Percentiles rank a stretch among this genome's conserved stretches.
These are phyloP conservation scores for Amanita phalloides DNA, from an alignment of 768 basidiomycete species.

Conservation along the genomic window DNA sequence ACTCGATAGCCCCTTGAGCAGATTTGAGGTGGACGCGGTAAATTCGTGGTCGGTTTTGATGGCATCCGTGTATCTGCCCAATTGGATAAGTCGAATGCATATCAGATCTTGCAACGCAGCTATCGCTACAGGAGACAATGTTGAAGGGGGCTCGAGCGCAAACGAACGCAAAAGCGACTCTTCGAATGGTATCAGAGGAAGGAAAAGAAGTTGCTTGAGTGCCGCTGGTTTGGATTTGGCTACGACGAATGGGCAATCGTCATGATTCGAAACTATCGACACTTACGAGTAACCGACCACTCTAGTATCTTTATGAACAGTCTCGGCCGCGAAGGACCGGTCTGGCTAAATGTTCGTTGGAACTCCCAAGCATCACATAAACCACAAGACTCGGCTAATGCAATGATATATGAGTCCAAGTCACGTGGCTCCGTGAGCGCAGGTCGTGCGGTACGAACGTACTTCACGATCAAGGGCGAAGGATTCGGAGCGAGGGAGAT, in stretches of 20 bases:
- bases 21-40: constrained; percentile 27
- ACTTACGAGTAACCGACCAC: constrained; percentile 65
- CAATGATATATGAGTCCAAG: constrained; percentile 57
- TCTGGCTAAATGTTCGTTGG: constrained; percentile 60
- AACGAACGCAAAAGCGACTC: constrained; percentile 44
- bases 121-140: constrained; percentile 35
- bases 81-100: constrained; percentile 66
- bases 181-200: constrained; percentile 61
- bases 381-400: constrained; percentile 48
- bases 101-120: constrained; percentile 67
- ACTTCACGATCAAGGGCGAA: constrained; percentile 52
- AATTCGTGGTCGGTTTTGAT: constrained; percentile 67
- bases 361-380: constrained; percentile 69
- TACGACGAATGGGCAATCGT: constrained; percentile 11
- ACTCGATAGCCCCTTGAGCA: constrained; percentile 27
- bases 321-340: constrained; percentile 36
- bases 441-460: constrained; percentile 69
- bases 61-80: constrained; percentile 60
- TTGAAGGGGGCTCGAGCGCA: constrained; percentile 43
- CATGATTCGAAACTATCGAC: not conserved
- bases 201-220: constrained; percentile 49
- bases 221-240: constrained; percentile 49
- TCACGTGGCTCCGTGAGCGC: constrained; percentile 57
- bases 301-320: constrained; percentile 50
- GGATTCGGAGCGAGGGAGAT: constrained; percentile 40